Evolutionary conservation across 345 rosid species (phyloP), one percentile per base, ranked within the genome.

Genomic region (Erysimum cheiranthoides): DNA sequence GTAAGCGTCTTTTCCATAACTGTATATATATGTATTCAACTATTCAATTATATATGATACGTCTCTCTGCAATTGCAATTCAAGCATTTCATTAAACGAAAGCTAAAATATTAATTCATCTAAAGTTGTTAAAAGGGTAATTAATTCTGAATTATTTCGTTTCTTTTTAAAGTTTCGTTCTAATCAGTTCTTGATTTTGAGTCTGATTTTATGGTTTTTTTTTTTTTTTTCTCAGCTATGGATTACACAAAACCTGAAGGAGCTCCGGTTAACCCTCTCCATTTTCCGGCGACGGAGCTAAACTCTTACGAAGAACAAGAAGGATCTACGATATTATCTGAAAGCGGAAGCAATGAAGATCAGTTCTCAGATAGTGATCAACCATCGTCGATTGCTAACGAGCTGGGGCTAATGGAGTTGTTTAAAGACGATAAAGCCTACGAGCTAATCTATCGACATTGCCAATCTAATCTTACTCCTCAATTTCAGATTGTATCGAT

Each of bases 291-390:
- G 14, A 2, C 32, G 8, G n/a, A 67, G 60, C 35, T 56, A 57
- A 70, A 70, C 65, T 34, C 32, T 17, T 8, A 18, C 57, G 12
- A 59, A 71, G 75, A 71, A 49, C 8, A 59, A 57, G 25, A 43
- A 70, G 73, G 56, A 13, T 77, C 80, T 11, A 82, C 86, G 4
- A 32, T 57, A 1, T 30, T 82, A 17, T 87, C 84, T 1, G 86
- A 85, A 51, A 62, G 83, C 30, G 86, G 84, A 73, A 86, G 89
- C 78, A 25, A 54, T 5, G 65, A 80, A 40, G 88, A 21, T 21
- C 25, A 87, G 12, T 74, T 77, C 5, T 54, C 78, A 4, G 11
- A 21, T 35, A 18, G 4, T 12, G 64, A 53, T 57, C 76, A 30
- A 6, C 45, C 38, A 3, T 53, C 76, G 0, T 27, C 58, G 49